Evolutionary conservation across 2,329 filamentous ascomycete genomes (phyloP), one percentile per base, ranked within the genome.

Genomic region (Colletotrichum incanum): DNA sequence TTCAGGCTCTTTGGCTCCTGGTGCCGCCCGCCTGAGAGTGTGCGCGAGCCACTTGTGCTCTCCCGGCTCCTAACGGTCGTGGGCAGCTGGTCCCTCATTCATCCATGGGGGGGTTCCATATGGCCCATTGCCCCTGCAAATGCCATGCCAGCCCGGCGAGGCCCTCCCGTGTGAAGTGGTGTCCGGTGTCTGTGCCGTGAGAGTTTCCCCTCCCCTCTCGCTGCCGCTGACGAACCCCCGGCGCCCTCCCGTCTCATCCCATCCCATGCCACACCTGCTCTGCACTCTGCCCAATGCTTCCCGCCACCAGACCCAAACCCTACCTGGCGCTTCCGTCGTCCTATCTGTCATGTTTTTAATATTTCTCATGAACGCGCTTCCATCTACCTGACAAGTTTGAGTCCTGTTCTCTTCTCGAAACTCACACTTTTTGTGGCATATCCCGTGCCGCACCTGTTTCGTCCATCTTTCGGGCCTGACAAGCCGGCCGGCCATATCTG

Each of bases 401-500:
- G 55, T 41, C 37, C 23, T 50, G 28, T 34, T 41, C 43, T 67
- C 20, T 11, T 34, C 16, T 64, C 37, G 26, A 41, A 43, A 50
- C 28, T 58, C 43, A 45, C 26, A 59, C 41, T 8, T 39, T 41
- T 66, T 64, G 43, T 52, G 26, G n/a, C 26, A 37, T 63, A 63
- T 54, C 31, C 54, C 26, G 65, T 62, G 72, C 72, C 61, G 55
- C 70, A 61, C 31, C 60, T 52, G 39, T 67, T 59, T 64, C 69
- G 37, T 60, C 56, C 70, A 65, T 73, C 54, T 41, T 41, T 67
- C 69, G 39, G 61, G 62, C 39, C 54, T 58, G 26, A 59, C 55
- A 39, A 68, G 50, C 37, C 62, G 65, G 63, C 73, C 63, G 66
- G 70, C 70, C 74, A 68, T 64, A 70, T 71, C 62, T 73, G 67